Evolutionary conservation across 768 basidiomycete genomes (phyloP), one percentile per base, ranked within the genome.

Genomic region (Dioszegia hungarica): DNA sequence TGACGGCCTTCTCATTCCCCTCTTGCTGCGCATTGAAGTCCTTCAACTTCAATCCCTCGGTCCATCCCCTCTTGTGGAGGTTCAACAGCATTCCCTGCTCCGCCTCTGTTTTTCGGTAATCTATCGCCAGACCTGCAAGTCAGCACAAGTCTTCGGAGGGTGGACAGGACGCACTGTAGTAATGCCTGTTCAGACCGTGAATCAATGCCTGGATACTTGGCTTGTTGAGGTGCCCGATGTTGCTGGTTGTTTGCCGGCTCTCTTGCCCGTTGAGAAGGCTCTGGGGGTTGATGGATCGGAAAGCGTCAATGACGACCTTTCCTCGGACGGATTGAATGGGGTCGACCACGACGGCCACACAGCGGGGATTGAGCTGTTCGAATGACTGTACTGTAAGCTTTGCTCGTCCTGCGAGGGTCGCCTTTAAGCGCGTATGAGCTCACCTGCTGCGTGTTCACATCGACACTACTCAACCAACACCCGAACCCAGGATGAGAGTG

Each of bases 401-500:
- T 41, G 27, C 20, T n/a, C n/a, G n/a, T n/a, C n/a, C n/a, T n/a
- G n/a, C n/a, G n/a, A n/a, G n/a, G n/a, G n/a, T n/a, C n/a, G n/a
- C n/a, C n/a, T 29, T 17, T 19, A 15, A 20, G 36, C 29, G 19
- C 34, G n/a, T 1, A 0, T 20, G 11, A 71, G 27, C 79, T 59
- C 53, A 87, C 93, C 80, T 98, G 95, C 72, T 99, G 95, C 3
- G 95, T 99, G 78, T 97, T 95, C 73, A 98, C 92, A 79, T 99
- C 95, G 20, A 98, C 94, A 67, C 90, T 92, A 43, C 93, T 97
- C 37, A 99, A 80, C 95, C 95, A 99, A 76, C 95, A 99, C 4
- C 95, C 95, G 77, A 98, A 99, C 34, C 95, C 95, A 54, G 95
- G 95, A 80, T 99, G 95, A 36, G 95, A 98, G 78, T 99, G 95